Evolutionary conservation across 2,329 filamentous ascomycete species (phyloP), one percentile per base, ranked within the genome.

Genomic region (Stagonosporopsis cucurbitacearum): DNA sequence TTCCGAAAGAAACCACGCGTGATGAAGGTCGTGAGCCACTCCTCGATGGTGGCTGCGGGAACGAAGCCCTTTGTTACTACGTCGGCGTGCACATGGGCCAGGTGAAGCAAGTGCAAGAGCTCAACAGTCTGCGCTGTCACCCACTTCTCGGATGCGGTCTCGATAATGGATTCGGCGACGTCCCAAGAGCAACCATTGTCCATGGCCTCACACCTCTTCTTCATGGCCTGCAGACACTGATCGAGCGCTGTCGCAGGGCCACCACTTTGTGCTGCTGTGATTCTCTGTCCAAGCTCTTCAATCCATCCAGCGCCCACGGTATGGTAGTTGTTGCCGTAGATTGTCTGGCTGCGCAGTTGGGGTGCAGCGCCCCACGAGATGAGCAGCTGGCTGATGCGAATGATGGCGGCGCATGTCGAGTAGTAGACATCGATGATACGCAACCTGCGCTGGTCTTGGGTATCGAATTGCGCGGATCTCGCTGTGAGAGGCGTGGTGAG

Each of bases 341-440:
- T 63, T 42, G 62, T 63, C 47, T 68, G 66, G 44, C 57, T 69
- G 45, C 71, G 66, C 51, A 74, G 47, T 12, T 64, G 55, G 12
- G 62, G 53, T 2, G 66, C 70, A n/a, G 66, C 60, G 6, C 70
- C 70, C 70, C 73, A 72, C 3, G 72, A 66, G 19, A 73, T 58
- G 19, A 76, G 68, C 8, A 76, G 60, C 54, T 76, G 73, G 54
- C 72, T 75, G 44, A 73, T 60, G 36, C 72, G 66, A 33, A 75
- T 50, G 36, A 76, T 71, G 66, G 86, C 85, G 39, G 86, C 84
- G 64, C 88, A 83, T 70, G 95, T 91, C 3, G 85, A 84, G 28
- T 95, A 80, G 67, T 92, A 93, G 4, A 87, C 82, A 32, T 85
- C 79, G 59, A 92, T 82, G 41, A 95, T 81, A n/a, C 90, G 86